Evolutionary conservation across 2,329 filamentous ascomycete species (phyloP).

Genomic region (Hypomyces perniciosus): DNA sequence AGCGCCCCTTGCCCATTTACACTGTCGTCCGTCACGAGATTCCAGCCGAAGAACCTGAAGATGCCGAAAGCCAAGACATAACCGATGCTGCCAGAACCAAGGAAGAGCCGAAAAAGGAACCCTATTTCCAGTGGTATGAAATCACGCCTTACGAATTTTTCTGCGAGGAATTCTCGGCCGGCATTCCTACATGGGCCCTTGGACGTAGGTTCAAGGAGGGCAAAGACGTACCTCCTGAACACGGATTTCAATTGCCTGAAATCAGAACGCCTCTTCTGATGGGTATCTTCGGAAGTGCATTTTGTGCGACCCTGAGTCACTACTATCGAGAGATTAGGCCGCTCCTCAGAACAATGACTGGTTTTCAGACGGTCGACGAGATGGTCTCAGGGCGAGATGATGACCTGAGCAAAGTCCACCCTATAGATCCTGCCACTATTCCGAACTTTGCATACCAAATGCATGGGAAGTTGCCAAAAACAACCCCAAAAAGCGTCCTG

Average conservation of each 20-base stretch:
- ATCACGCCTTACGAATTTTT: constrained; percentile 93
- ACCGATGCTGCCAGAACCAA: constrained; percentile 27
- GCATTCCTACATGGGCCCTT: constrained; percentile 91
- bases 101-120: constrained; percentile 53
- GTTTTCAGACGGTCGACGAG: constrained; percentile 71
- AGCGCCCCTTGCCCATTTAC: constrained; percentile 87
- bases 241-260: constrained; percentile 71
- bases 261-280: constrained; percentile 76
- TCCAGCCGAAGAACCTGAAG: constrained; percentile 46
- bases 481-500: constrained; percentile 73
- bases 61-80: constrained; percentile 34
- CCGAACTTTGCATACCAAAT: constrained; percentile 87
- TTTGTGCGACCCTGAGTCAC: constrained; percentile 90
- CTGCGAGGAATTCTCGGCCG: constrained; percentile 84
- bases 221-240: constrained; percentile 43
- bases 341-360: constrained; percentile 65
- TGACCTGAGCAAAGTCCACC: constrained; percentile 85
- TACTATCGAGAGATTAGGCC: constrained; percentile 95
- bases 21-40: constrained; percentile 95
- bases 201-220: constrained; percentile 77
- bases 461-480: constrained; percentile 65
- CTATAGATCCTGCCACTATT: constrained; percentile 84
- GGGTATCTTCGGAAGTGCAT: constrained; percentile 94
- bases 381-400: constrained; percentile 77
- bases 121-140: constrained; percentile 99